These are phyloP conservation scores for Aspergillus chevalieri DNA, from an alignment of 2,329 filamentous ascomycete genomes.

Conservation along the genomic window DNA sequence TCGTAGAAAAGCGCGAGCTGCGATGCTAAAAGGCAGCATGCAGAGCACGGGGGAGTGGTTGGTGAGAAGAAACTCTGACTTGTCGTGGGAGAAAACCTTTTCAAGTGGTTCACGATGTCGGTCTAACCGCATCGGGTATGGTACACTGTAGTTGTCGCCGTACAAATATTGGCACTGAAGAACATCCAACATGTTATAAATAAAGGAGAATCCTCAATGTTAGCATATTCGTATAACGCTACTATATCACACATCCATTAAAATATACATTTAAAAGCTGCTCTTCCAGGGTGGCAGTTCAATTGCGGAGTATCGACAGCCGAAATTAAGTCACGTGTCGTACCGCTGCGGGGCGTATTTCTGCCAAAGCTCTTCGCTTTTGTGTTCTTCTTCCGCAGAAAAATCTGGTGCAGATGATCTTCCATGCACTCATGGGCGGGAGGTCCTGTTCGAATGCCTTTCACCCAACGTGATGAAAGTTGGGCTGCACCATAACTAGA, in stretches of 20 bases:
- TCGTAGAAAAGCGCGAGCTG: constrained; percentile 23
- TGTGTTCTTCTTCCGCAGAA: constrained; percentile 8
- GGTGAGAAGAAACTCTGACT: constrained; percentile 14
- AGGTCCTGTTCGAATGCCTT: constrained; percentile 8
- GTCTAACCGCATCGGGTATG: constrained; percentile 18
- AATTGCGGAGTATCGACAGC: background rate
- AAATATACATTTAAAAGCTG: background rate
- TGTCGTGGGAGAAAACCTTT: constrained; percentile 12
- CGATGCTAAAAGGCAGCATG: constrained; percentile 28
- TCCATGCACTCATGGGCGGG: constrained; percentile 14
- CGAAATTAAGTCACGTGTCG: constrained; percentile 14
- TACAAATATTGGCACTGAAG: background rate
- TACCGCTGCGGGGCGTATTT: constrained; percentile 14
- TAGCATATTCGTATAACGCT: no score
- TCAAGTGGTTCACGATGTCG: constrained; percentile 10
- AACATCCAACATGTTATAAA: background rate
- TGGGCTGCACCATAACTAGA: constrained; percentile 10
- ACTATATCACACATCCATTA: no score
- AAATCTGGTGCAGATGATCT: constrained; percentile 8
- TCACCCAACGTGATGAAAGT: constrained; percentile 19
- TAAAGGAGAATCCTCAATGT: background rate
- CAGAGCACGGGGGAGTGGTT: constrained; percentile 30
- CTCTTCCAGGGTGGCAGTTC: background rate
- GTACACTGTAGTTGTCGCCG: constrained; percentile 1
- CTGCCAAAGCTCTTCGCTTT: constrained; percentile 11